These are phyloP conservation scores for Talaromyces verruculosus DNA, from an alignment of 2,329 filamentous ascomycete species.

Conservation along the genomic window DNA sequence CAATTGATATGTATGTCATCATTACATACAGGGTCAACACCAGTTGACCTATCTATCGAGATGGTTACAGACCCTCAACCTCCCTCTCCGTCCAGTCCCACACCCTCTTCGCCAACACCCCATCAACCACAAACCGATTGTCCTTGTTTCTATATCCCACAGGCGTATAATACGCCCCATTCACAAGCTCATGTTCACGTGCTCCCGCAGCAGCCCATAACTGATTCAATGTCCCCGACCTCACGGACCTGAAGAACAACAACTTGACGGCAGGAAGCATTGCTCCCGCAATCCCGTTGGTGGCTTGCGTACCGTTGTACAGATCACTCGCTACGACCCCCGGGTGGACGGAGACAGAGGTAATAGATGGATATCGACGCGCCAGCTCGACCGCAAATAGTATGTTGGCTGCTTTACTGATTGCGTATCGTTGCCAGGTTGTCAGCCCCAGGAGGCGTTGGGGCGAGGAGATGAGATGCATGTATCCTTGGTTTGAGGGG, in stretches of 20 bases:
- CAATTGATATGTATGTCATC: no score
- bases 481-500: slow-evolving; percentile 24
- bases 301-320: slow-evolving; percentile 35
- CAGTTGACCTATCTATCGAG: no score
- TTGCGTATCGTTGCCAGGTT: slow-evolving; percentile 51
- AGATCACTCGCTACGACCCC: slow-evolving; percentile 47
- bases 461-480: background rate
- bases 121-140: slow-evolving; percentile 35
- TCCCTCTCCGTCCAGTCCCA: slow-evolving; percentile 48
- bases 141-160: slow-evolving; percentile 37
- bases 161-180: slow-evolving; percentile 46
- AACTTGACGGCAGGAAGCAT: slow-evolving; percentile 25
- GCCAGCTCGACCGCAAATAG: slow-evolving; percentile 50
- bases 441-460: slow-evolving; percentile 32
- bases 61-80: background rate
- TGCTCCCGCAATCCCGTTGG: slow-evolving; percentile 28
- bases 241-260: slow-evolving; percentile 34
- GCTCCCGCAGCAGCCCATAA: slow-evolving; percentile 44
- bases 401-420: slow-evolving; percentile 54
- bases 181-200: slow-evolving; percentile 33
- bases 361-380: slow-evolving; percentile 45
- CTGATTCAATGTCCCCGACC: slow-evolving; percentile 42
- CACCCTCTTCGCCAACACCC: slow-evolving; percentile 34
- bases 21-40: no score
- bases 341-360: slow-evolving; percentile 52